A percentile compares a stretch with the other conserved stretches of the same genome.
phyloP scores from a whole-genome alignment of 1,139 yeast species.

The Yamadazyma sp. region DNA sequence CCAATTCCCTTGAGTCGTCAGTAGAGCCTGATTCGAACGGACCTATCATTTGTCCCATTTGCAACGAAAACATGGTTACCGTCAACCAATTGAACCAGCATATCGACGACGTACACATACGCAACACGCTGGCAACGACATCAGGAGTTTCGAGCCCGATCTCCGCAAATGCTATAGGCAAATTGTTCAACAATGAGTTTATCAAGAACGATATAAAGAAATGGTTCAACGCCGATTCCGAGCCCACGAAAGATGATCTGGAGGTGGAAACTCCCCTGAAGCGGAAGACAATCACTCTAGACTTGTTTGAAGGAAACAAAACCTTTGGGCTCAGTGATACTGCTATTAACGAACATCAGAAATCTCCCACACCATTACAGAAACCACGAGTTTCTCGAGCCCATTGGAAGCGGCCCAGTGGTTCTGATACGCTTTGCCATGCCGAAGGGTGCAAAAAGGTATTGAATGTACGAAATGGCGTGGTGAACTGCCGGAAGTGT shows the following conservation, averaged over 20 bases:
- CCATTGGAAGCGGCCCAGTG: constrained; percentile 64
- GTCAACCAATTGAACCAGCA: constrained; percentile 65
- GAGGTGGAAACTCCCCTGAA: constrained; percentile 15
- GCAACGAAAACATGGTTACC: constrained; percentile 59
- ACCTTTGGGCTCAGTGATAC: constrained; percentile 32
- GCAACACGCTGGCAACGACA: constrained; percentile 14
- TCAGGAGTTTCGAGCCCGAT: constrained; percentile 1
- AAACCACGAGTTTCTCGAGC: constrained; percentile 38
- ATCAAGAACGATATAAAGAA: constrained; percentile 21
- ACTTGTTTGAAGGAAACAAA: constrained; percentile 34
- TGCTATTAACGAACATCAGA: constrained; percentile 1
- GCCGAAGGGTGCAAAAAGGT: constrained; percentile 35
- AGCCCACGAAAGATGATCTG: constrained; percentile 10
- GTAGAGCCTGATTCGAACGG: not conserved
- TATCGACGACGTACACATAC: constrained; percentile 63
- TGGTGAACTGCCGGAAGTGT: constrained; percentile 67
- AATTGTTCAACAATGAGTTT: constrained; percentile 19
- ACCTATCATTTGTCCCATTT: constrained; percentile 60
- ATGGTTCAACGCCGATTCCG: constrained; percentile 18
- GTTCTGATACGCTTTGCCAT: constrained; percentile 32
- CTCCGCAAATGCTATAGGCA: constrained; percentile 9
- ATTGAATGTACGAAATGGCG: constrained; percentile 50
- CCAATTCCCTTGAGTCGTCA: not conserved
- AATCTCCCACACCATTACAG: constrained; percentile 10
- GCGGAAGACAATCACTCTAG: constrained; percentile 31